Percentiles rank a stretch among this genome's conserved stretches.
Conservation (phyloP, 2,329 filamentous ascomycete species). For the Epichloe typhina region DNA sequence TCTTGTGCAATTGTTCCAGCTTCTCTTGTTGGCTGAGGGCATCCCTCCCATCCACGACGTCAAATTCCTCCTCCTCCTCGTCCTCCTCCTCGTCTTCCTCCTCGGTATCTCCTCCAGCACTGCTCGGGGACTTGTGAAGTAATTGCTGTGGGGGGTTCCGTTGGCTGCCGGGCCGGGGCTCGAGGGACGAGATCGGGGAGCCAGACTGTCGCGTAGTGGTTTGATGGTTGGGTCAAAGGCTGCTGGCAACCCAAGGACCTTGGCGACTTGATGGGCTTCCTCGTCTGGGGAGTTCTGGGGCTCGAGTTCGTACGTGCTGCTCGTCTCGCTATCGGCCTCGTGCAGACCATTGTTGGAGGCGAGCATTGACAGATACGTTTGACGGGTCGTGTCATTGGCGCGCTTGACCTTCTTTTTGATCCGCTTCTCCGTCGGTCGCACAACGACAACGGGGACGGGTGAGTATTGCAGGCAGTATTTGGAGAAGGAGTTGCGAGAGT, state of each 20-base stretch:
- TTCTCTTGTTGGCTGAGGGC: conserved; percentile 34
- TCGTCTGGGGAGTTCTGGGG: conserved; percentile 42
- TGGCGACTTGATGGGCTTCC: conserved; percentile 51
- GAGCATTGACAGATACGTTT: conserved; percentile 67
- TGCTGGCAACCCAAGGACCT: conserved; percentile 48
- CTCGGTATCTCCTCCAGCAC: conserved; percentile 27
- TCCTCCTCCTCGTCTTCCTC: conserved; percentile 19
- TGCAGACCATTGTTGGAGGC: conserved; percentile 46
- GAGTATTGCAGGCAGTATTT: conserved; percentile 94
- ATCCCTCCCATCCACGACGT: conserved; percentile 30
- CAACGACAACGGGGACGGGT: conserved; percentile 84
- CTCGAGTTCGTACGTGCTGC: conserved; percentile 41
- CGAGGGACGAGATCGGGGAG: conserved; percentile 10
- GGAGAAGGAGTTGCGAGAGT: conserved; percentile 67
- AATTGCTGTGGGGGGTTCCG: conserved; percentile 10
- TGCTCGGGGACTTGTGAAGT: conserved; percentile 16
- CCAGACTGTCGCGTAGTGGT: conserved; percentile 28
- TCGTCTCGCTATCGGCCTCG: conserved; percentile 42
- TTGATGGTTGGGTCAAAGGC: conserved; percentile 52
- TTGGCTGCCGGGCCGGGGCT: conserved; percentile 7
- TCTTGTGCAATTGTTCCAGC: conserved; percentile 39
- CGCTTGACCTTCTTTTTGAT: conserved; percentile 84
- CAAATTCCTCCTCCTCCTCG: conserved; percentile 29
- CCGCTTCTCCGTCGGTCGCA: conserved; percentile 74
- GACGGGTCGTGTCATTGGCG: conserved; percentile 58